Conservation (phyloP, 225 moss, liverwort and hornwort genomes). For the Pleurozium schreberi region DNA sequence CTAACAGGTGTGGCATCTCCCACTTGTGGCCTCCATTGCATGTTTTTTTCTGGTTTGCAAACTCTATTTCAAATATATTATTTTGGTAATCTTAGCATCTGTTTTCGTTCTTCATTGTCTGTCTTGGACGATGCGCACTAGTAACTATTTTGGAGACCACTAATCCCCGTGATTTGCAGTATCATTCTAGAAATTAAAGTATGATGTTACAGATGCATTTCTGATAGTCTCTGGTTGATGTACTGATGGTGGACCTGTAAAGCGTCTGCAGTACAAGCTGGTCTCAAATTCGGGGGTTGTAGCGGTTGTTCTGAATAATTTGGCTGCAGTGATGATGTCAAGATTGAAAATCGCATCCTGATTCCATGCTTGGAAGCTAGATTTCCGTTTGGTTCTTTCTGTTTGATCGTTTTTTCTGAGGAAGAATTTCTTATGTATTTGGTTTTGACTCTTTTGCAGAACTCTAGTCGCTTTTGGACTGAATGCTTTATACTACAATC, state of each 20-base stretch:
- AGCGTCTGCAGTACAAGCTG: neutral
- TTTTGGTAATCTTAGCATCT: neutral
- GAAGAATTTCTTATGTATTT: neutral
- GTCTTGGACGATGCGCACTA: neutral
- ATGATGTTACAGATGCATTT: neutral
- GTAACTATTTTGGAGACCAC: neutral
- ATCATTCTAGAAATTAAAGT: neutral
- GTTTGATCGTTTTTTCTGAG: neutral
- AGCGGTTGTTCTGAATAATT: neutral
- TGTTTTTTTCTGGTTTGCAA: neutral
- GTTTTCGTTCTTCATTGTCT: neutral
- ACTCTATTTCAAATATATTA: neutral
- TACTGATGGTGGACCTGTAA: neutral
- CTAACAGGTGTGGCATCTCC: conserved; percentile 38
- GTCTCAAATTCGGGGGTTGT: neutral
- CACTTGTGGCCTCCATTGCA: neutral
- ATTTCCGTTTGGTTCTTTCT: neutral
- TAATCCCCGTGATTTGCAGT: neutral
- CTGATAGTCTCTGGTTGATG: neutral
- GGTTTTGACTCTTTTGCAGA: conserved; percentile 29
- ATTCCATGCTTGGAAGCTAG: neutral
- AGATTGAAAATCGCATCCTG: neutral
- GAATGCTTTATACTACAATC: conserved; percentile 68
- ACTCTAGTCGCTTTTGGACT: conserved; percentile 73
- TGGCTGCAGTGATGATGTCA: neutral